Conservation (phyloP, 129 eudicot genomes). For the Apium graveolens region DNA sequence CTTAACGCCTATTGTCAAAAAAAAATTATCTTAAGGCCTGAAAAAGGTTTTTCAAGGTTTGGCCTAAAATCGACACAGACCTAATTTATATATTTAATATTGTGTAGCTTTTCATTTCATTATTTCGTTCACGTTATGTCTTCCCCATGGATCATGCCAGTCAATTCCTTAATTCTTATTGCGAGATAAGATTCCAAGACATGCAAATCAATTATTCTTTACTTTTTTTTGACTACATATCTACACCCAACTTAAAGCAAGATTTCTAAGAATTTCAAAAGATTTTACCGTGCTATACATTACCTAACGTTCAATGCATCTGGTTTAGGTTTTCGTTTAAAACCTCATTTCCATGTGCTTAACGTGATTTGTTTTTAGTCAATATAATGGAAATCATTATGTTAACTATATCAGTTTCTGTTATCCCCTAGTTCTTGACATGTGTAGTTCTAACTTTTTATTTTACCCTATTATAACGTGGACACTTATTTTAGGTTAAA, state of each 20-base stretch:
- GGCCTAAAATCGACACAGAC: too few relatives aligned
- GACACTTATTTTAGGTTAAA: too few relatives aligned
- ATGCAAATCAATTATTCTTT: neutral
- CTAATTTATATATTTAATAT: neutral
- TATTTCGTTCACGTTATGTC: slow-evolving; percentile 4
- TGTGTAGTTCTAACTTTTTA: too few relatives aligned
- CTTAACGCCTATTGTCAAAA: too few relatives aligned
- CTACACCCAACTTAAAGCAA: neutral
- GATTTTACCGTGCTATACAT: neutral
- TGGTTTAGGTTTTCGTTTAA: neutral
- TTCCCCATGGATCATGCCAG: neutral
- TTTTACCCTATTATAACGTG: too few relatives aligned
- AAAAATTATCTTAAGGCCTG: too few relatives aligned
- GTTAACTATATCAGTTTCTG: too few relatives aligned
- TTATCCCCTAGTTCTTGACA: too few relatives aligned
- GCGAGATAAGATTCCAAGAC: neutral
- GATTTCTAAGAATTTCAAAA: neutral
- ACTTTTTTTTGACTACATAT: neutral
- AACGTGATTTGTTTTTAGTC: neutral
- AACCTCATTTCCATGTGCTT: neutral
- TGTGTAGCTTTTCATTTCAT: neutral
- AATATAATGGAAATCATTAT: too few relatives aligned
- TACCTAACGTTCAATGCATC: neutral
- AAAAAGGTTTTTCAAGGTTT: too few relatives aligned
- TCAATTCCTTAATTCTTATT: neutral